Percentiles rank a stretch among this genome's conserved stretches.
Evolutionary conservation across 164 flowering plant species (phyloP).

Genomic region (Stephania japonica): DNA sequence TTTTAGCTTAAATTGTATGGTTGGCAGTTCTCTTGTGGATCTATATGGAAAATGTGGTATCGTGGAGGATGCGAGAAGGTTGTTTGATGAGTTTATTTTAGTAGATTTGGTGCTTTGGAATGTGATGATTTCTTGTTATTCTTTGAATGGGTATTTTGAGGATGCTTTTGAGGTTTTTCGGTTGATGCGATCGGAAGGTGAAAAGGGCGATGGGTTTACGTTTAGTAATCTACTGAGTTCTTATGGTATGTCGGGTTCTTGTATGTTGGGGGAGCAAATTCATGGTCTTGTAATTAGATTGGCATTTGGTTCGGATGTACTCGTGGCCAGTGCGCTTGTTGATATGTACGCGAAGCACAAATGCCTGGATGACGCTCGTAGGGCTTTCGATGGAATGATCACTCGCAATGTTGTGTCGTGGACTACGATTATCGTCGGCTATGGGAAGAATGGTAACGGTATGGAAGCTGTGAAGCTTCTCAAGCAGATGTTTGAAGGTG

Average conservation of each 20-base stretch:
- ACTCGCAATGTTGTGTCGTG: constrained; percentile 50
- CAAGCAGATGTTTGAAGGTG: constrained; percentile 33
- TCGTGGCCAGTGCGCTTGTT: constrained; percentile 51
- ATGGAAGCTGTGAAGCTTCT: constrained; percentile 48
- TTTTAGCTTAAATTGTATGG: constrained; percentile 31
- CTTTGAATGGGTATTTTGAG: constrained; percentile 26
- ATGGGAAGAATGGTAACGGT: constrained; percentile 50
- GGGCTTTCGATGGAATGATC: constrained; percentile 45
- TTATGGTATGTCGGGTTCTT: constrained; percentile 24
- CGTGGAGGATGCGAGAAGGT: constrained; percentile 37
- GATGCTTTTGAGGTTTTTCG: constrained; percentile 38
- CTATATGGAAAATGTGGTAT: constrained; percentile 46
- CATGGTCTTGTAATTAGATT: constrained; percentile 40
- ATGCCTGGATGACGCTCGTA: constrained; percentile 37
- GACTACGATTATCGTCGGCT: constrained; percentile 65
- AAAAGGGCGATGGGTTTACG: constrained; percentile 46
- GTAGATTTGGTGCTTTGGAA: constrained; percentile 64
- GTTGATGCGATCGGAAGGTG: constrained; percentile 37
- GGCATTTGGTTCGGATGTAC: constrained; percentile 36
- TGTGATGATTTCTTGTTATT: constrained; percentile 57
- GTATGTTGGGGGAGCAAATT: constrained; percentile 40
- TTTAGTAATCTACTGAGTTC: constrained; percentile 43
- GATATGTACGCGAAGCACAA: constrained; percentile 56
- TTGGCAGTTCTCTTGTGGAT: constrained; percentile 40
- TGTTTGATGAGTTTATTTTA: constrained; percentile 31